Evolutionary conservation across 1,139 yeast species (phyloP).

Genomic region (Candida sp.): DNA sequence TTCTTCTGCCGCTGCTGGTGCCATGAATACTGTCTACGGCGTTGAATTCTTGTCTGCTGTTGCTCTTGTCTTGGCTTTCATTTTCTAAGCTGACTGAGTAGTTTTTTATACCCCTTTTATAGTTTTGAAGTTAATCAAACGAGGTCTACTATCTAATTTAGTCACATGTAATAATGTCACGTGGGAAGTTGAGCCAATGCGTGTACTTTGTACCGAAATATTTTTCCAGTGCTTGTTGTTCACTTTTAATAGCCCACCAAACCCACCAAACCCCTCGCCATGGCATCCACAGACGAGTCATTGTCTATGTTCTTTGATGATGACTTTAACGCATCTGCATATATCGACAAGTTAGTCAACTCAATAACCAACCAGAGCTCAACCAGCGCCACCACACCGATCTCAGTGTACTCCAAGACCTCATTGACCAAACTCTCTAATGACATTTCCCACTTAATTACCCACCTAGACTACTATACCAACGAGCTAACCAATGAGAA

Average conservation of each 20-base stretch:
- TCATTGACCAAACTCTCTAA: slow-evolving; percentile 30
- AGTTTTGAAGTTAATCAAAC: neutral
- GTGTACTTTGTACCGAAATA: no score
- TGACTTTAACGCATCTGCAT: slow-evolving; percentile 39
- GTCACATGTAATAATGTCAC: no score
- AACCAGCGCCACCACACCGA: slow-evolving; percentile 12
- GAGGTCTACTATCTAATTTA: no score
- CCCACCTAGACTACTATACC: slow-evolving; percentile 66
- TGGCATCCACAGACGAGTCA: slow-evolving; percentile 15
- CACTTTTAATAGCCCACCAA: neutral
- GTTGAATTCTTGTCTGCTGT: slow-evolving; percentile 4
- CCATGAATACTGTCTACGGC: slow-evolving; percentile 4
- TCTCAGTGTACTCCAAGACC: slow-evolving; percentile 23
- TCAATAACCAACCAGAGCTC: slow-evolving; percentile 22
- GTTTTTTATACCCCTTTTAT: neutral
- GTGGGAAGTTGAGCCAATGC: no score
- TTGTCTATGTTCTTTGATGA: slow-evolving; percentile 46
- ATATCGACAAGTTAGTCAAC: slow-evolving; percentile 41
- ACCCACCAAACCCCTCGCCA: neutral
- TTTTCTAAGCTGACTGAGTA: neutral
- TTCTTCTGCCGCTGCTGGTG: neutral
- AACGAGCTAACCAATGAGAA: slow-evolving; percentile 57
- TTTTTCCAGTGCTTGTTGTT: neutral
- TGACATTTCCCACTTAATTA: slow-evolving; percentile 44
- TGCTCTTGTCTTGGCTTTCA: slow-evolving; percentile 2